These are phyloP conservation scores for Baorangia bicolor DNA, from an alignment of 768 basidiomycete species.

Conservation along the genomic window DNA sequence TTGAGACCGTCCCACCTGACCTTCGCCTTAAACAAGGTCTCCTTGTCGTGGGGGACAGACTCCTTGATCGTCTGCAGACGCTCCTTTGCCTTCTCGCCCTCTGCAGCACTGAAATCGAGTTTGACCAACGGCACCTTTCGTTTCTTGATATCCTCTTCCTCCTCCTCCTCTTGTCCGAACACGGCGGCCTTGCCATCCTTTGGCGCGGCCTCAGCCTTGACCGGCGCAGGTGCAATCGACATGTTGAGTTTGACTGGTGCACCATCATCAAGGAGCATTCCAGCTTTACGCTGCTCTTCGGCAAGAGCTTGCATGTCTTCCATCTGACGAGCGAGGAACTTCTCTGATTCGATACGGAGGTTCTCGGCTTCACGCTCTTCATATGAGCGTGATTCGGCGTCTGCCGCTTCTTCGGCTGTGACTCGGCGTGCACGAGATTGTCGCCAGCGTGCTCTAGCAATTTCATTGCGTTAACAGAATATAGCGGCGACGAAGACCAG, in stretches of 20 bases:
- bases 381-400: slow-evolving; percentile 75
- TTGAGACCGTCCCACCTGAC: slow-evolving; percentile 90
- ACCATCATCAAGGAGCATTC: slow-evolving; percentile 87
- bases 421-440: slow-evolving; percentile 68
- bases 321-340: slow-evolving; percentile 92
- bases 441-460: slow-evolving; percentile 79
- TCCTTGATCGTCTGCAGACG: slow-evolving; percentile 74
- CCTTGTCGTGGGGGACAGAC: slow-evolving; percentile 75
- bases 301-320: slow-evolving; percentile 92
- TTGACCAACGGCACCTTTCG: slow-evolving; percentile 86
- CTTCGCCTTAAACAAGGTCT: slow-evolving; percentile 77
- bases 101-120: slow-evolving; percentile 84
- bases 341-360: slow-evolving; percentile 86
- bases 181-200: slow-evolving; percentile 56
- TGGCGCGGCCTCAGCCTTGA: slow-evolving; percentile 44
- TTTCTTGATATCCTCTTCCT: slow-evolving; percentile 77
- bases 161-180: slow-evolving; percentile 83
- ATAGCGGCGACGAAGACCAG: background rate
- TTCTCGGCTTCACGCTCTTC: slow-evolving; percentile 88
- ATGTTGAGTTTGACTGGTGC: slow-evolving; percentile 88
- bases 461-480: background rate
- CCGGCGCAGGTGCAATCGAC: slow-evolving; percentile 52
- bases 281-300: slow-evolving; percentile 88
- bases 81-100: slow-evolving; percentile 78
- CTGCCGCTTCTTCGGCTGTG: slow-evolving; percentile 76